A percentile compares a stretch with the other conserved stretches of the same genome.
Evolutionary conservation across 164 flowering plant genomes (phyloP).

Genomic region (Nymphaea thermarum): DNA sequence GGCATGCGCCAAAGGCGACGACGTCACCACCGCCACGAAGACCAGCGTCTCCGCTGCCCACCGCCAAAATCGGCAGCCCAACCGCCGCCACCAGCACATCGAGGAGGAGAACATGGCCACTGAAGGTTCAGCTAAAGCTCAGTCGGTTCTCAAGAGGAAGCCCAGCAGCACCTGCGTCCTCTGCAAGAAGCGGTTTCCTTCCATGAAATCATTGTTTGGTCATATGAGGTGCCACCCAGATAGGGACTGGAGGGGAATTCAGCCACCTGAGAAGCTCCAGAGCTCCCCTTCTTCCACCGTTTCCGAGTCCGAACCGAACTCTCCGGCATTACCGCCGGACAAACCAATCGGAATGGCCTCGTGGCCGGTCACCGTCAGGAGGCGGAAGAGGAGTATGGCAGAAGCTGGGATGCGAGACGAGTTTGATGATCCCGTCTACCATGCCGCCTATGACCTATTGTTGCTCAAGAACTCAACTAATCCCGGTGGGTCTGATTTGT

Average conservation of each 20-base stretch:
- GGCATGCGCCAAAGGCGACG: too few relatives aligned
- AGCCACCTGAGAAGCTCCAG: constrained; percentile 5
- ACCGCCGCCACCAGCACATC: too few relatives aligned
- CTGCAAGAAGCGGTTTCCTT: constrained; percentile 8
- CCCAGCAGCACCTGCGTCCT: not conserved
- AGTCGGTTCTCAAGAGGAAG: not conserved
- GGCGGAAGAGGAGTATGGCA: not conserved
- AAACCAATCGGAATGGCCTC: not conserved
- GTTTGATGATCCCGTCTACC: not conserved
- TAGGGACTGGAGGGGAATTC: constrained; percentile 8
- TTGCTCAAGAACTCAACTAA: not conserved
- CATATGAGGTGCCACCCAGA: constrained; percentile 14
- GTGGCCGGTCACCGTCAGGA: too few relatives aligned
- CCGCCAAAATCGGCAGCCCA: too few relatives aligned
- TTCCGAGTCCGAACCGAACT: not conserved
- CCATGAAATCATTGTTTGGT: constrained; percentile 7
- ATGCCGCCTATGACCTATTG: not conserved
- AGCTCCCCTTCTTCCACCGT: not conserved
- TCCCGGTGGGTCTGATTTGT: not conserved
- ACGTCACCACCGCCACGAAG: too few relatives aligned
- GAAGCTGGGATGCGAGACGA: not conserved
- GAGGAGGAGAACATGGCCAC: too few relatives aligned
- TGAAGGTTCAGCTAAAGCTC: not conserved
- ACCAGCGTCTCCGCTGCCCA: too few relatives aligned
- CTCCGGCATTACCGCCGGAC: too few relatives aligned